Base-by-base conservation (phyloP, 2,329 filamentous ascomycete genomes). In the Alternaria burnsii region DNA sequence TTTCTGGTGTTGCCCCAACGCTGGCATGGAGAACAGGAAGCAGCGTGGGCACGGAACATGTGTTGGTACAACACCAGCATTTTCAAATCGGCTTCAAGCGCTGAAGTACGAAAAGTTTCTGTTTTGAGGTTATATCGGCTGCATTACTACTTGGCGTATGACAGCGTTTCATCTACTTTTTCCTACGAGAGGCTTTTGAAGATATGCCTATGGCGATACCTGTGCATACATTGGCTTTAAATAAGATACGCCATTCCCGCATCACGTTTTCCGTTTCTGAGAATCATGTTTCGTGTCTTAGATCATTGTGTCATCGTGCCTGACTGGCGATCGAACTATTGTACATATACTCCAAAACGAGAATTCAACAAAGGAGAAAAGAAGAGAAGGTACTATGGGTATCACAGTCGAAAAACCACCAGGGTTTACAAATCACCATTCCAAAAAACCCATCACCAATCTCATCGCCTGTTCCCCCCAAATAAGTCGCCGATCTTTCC, bases 81-180 rank as follows among this genome's bases (percentile, higher is more conserved):
- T 46, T 59, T 42, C 38, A 48, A 64, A 40, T 68, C 56, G 63
- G 71, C 72, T 74, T 74, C 72, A 74, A 74, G 72, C 69, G 72
- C 72, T 74, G 72, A 74, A 74, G 71, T 70, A 67, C 61, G 63
- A 66, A 52, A 50, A 42, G 32, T 48, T 36, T 55, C 30, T 44
- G 30, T 36, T 38, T 55, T 38, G 40, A 36, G 42, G 41, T 38
- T 48, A 40, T 16, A 53, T 43, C 16, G 20, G 38, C 51, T 42
- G 38, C 51, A 26, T 41, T 41, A 20, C 43, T 36, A 40, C 26
- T 32, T 26, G 57, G 52, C 57, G 24, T 55, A 42, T 18, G 47
- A 44, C n/a, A 34, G 48, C 55, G 46, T 34, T 48, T 36, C 30
- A 22, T 48, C 46, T 18, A 52, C 50, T 36, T 22, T 43, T 43